phyloP scores from a whole-genome alignment of 202 grass and related monocot genomes.

The Alloteropsis angusta region DNA sequence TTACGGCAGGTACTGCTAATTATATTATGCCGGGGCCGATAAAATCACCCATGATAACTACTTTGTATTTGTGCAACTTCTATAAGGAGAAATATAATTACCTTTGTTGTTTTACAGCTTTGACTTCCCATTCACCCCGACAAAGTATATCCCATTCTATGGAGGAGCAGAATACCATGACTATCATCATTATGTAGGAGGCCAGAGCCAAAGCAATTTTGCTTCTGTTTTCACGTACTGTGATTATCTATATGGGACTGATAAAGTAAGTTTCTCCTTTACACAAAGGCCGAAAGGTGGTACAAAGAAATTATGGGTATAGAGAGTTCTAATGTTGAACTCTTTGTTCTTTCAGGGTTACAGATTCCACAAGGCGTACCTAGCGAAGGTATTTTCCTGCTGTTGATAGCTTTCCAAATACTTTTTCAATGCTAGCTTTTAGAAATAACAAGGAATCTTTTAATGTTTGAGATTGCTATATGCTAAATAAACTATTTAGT shows the following conservation, averaged over 20 bases:
- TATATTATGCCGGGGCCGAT: neutral
- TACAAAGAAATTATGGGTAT: neutral
- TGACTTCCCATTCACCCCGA: constrained; percentile 78
- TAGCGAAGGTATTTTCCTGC: constrained; percentile 53
- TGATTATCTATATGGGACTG: constrained; percentile 86
- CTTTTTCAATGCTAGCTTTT: neutral
- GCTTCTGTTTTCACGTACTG: constrained; percentile 93
- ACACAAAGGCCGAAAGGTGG: neutral
- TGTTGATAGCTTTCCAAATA: neutral
- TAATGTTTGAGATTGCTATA: neutral
- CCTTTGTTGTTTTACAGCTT: constrained; percentile 41
- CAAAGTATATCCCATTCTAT: constrained; percentile 92
- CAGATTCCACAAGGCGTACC: constrained; percentile 63
- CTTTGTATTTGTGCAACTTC: neutral
- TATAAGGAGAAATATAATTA: neutral
- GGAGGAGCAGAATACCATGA: constrained; percentile 91
- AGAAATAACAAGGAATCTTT: neutral
- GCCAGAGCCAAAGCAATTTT: constrained; percentile 91
- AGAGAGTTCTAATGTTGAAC: constrained; percentile 2
- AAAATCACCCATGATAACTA: neutral
- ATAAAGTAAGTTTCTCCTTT: constrained; percentile 45
- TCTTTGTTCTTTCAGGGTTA: constrained; percentile 58
- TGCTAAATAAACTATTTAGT: neutral
- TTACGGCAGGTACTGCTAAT: neutral
- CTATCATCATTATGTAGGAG: constrained; percentile 86